Percentiles rank a stretch among this genome's conserved stretches.
Conservation (phyloP, 768 basidiomycete species). For the Lanmaoa pseudosensibilis region DNA sequence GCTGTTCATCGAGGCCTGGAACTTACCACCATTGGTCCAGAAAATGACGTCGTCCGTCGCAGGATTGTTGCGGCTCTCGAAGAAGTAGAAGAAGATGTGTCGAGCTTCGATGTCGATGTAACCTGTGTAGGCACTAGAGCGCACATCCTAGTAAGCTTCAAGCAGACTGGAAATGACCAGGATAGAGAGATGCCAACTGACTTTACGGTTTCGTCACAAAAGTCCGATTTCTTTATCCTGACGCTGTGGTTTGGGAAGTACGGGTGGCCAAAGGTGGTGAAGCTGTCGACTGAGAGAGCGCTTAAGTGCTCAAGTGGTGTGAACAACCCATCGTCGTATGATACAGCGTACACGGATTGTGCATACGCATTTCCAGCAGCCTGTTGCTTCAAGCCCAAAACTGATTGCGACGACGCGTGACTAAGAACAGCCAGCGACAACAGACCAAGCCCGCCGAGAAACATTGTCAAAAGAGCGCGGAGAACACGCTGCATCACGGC, state of each 20-base stretch:
- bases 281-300: conserved; percentile 30
- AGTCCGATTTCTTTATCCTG: conserved; percentile 39
- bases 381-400: conserved; percentile 13
- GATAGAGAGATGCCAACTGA: conserved; percentile 12
- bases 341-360: conserved; percentile 4
- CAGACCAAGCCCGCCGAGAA: conserved; percentile 12
- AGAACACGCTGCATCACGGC: background rate
- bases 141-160: too few species aligned
- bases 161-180: background rate
- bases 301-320: conserved; percentile 34
- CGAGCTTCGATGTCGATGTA: conserved; percentile 67
- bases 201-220: conserved; percentile 44
- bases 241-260: conserved; percentile 44
- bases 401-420: conserved; percentile 22
- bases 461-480: background rate
- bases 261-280: conserved; percentile 43
- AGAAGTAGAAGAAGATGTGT: conserved; percentile 74
- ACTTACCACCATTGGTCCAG: conserved; percentile 56
- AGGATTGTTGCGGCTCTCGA: conserved; percentile 63
- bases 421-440: conserved; percentile 19
- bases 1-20: conserved; percentile 14
- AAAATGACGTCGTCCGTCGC: conserved; percentile 59
- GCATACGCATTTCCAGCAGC: background rate
- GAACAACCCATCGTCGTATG: conserved; percentile 35
- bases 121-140: conserved; percentile 55